These are phyloP conservation scores for Lipomyces yamanashiensis DNA, from an alignment of 805 yeast species.

Conservation along the genomic window DNA sequence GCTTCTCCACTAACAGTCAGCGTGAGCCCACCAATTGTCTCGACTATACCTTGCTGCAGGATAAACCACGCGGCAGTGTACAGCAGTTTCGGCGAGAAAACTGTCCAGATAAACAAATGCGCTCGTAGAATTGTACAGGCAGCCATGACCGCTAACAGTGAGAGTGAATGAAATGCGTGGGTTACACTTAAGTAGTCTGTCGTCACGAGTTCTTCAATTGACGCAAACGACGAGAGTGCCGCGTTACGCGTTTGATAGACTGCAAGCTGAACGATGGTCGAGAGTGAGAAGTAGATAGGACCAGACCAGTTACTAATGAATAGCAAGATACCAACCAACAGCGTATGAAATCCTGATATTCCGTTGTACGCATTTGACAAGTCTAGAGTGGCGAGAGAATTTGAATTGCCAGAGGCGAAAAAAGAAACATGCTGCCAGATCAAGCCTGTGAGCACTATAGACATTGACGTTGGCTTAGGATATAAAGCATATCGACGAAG, in stretches of 20 bases:
- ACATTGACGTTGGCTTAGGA: conserved; percentile 1
- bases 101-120: conserved; percentile 96
- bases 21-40: conserved; percentile 15
- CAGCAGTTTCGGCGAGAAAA: conserved; percentile 88
- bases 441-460: conserved; percentile 23
- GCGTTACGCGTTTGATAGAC: conserved; percentile 10
- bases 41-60: conserved; percentile 28
- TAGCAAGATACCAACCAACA: conserved; percentile 75
- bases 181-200: conserved; percentile 42
- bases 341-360: conserved; percentile 66
- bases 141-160: conserved; percentile 61
- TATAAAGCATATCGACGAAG: conserved; percentile 31
- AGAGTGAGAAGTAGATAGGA: conserved; percentile 65
- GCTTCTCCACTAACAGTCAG: conserved; percentile 9
- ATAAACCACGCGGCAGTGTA: conserved; percentile 74
- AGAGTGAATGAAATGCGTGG: conserved; percentile 61
- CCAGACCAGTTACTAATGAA: conserved; percentile 85
- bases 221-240: neutral
- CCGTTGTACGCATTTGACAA: conserved; percentile 94
- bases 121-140: conserved; percentile 78
- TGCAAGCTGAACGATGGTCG: conserved; percentile 44
- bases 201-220: conserved; percentile 34
- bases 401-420: conserved; percentile 88
- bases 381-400: conserved; percentile 89
- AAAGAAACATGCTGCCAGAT: conserved; percentile 75